Evolutionary conservation across 2,329 filamentous ascomycete genomes (phyloP).

Genomic region (Paecilomyces formosus): DNA sequence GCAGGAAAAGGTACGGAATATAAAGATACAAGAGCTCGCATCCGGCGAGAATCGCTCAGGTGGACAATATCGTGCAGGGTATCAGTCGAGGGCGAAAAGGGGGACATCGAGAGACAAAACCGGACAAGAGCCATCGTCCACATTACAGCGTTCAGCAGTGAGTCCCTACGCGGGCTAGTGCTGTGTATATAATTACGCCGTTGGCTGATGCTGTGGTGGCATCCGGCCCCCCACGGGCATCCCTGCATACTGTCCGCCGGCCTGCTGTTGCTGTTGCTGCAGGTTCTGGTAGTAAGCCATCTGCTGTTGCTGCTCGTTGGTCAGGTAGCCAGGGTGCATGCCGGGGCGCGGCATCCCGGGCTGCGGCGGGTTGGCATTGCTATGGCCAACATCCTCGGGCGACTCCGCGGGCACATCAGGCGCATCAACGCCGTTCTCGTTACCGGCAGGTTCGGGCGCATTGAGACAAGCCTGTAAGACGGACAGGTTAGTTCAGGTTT

Average conservation of each 20-base stretch:
- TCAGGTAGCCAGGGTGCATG: conserved; percentile 64
- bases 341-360: conserved; percentile 59
- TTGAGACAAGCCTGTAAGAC: conserved; percentile 82
- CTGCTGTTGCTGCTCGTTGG: conserved; percentile 62
- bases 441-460: conserved; percentile 81
- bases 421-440: conserved; percentile 74
- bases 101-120: conserved; percentile 10
- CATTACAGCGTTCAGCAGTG: conserved; percentile 11
- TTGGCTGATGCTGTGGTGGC: conserved; percentile 75
- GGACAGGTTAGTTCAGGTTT: conserved; percentile 10
- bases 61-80: conserved; percentile 22
- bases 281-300: conserved; percentile 80
- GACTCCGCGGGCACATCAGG: conserved; percentile 69
- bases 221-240: conserved; percentile 73
- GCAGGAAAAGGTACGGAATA: not conserved
- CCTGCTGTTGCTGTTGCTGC: conserved; percentile 60
- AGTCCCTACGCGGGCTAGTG: conserved; percentile 5
- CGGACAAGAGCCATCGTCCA: conserved; percentile 14
- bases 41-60: conserved; percentile 13
- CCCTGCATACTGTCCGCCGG: conserved; percentile 60
- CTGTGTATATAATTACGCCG: conserved; percentile 47
- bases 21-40: conserved; percentile 6
- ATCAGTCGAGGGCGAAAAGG: conserved; percentile 28
- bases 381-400: conserved; percentile 76
- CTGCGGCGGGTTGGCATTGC: conserved; percentile 65